Conservation (phyloP, 179 eudicot species). For the Silene vulgaris region DNA sequence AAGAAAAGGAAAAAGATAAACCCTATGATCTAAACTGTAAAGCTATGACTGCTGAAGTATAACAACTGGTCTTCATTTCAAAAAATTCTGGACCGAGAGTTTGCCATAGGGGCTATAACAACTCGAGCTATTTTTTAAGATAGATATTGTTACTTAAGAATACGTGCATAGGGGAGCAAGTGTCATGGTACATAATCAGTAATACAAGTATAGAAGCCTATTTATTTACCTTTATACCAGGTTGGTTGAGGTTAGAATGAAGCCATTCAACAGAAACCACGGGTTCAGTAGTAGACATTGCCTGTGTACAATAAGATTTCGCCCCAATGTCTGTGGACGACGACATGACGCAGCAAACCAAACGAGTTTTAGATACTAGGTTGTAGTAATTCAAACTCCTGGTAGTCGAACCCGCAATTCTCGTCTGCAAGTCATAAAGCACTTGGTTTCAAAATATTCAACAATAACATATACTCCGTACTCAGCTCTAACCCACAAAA, state of each 20-base stretch:
- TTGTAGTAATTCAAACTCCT: conserved; percentile 22
- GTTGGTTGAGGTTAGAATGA: conserved; percentile 63
- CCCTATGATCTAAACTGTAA: background rate
- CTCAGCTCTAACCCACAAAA: background rate
- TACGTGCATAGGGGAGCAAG: background rate
- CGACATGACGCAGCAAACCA: conserved; percentile 37
- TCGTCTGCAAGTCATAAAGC: conserved; percentile 41
- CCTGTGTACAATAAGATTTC: conserved; percentile 40
- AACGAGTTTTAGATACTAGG: conserved; percentile 27
- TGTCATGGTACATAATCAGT: background rate
- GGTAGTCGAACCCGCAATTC: conserved; percentile 27
- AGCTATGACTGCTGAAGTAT: no score
- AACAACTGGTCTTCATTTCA: no score
- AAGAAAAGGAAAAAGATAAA: background rate
- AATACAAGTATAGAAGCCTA: background rate
- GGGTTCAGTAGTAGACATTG: conserved; percentile 68
- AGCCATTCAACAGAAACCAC: conserved; percentile 96
- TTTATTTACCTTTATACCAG: conserved; percentile 59
- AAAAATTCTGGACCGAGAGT: no score
- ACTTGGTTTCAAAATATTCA: background rate
- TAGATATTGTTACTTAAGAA: background rate
- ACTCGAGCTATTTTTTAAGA: background rate
- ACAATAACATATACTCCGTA: background rate
- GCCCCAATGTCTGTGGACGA: conserved; percentile 29
- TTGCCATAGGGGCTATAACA: background rate